phyloP scores from a whole-genome alignment of 495 filamentous ascomycete species.

The Xanthoparmelia taractica region DNA sequence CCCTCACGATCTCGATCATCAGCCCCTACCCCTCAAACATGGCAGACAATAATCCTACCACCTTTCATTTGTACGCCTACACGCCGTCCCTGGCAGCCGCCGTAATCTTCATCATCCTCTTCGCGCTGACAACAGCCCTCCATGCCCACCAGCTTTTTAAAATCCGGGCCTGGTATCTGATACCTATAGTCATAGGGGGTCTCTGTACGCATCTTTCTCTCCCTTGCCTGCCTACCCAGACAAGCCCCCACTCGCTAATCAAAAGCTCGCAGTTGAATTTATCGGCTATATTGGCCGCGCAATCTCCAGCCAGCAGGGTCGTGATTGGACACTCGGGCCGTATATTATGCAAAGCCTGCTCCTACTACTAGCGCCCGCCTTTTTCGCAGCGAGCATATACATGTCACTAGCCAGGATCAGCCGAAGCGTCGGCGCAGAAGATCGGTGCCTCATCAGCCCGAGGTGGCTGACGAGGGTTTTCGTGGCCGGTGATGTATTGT shows the following conservation, averaged over 20 bases:
- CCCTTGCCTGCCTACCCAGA: not conserved
- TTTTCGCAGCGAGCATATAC: slow-evolving; percentile 31
- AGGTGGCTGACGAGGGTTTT: slow-evolving; percentile 41
- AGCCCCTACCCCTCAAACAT: not conserved
- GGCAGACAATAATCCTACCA: not conserved
- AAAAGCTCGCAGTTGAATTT: slow-evolving; percentile 2
- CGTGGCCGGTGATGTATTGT: slow-evolving; percentile 41
- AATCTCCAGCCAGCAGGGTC: slow-evolving; percentile 8
- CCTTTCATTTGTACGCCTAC: not conserved
- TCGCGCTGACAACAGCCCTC: not conserved
- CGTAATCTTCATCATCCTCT: not conserved
- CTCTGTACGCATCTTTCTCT: not conserved
- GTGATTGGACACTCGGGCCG: slow-evolving; percentile 12
- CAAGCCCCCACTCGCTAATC: not conserved
- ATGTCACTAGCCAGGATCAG: slow-evolving; percentile 27
- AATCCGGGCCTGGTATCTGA: not conserved
- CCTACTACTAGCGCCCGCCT: slow-evolving; percentile 29
- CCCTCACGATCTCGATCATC: not conserved
- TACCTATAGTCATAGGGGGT: not conserved
- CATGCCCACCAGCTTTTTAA: not conserved
- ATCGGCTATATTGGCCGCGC: slow-evolving; percentile 15
- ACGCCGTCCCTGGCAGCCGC: not conserved
- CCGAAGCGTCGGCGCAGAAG: slow-evolving; percentile 26
- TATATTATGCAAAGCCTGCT: slow-evolving; percentile 37
- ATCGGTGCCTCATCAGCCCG: slow-evolving; percentile 34